Conservation (phyloP, 2,329 filamentous ascomycete species). For the Penicillium sp. region DNA sequence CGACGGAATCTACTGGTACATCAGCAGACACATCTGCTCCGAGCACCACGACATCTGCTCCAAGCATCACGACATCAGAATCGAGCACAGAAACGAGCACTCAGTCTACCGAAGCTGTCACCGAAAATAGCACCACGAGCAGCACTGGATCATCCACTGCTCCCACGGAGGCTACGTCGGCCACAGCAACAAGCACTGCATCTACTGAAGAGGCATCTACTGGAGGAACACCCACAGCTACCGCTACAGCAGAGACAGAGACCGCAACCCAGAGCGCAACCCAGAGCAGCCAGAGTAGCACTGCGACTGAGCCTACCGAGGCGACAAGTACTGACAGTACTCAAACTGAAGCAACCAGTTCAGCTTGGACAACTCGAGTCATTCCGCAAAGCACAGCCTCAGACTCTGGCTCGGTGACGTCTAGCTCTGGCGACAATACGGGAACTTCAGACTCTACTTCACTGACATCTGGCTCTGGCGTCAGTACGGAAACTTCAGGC, state of each 20-base stretch:
- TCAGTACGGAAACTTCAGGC: too few species aligned
- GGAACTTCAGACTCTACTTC: background rate
- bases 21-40: background rate
- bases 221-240: background rate
- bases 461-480: background rate
- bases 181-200: background rate
- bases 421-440: background rate
- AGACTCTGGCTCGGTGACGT: background rate
- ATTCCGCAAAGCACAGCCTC: background rate
- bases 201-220: too few species aligned
- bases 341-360: background rate
- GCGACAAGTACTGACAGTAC: background rate
- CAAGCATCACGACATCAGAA: background rate
- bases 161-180: background rate
- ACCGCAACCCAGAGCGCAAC: background rate
- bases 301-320: background rate
- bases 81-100: background rate
- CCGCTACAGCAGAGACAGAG: background rate
- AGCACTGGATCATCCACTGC: background rate
- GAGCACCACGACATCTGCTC: conserved; percentile 3
- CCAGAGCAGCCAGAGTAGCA: background rate
- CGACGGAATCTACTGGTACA: background rate
- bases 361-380: background rate
- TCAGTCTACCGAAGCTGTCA: background rate
- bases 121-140: background rate